Evolutionary conservation across 345 rosid species (phyloP), one percentile per base, ranked within the genome.

Genomic region (Rhizophora mangle): DNA sequence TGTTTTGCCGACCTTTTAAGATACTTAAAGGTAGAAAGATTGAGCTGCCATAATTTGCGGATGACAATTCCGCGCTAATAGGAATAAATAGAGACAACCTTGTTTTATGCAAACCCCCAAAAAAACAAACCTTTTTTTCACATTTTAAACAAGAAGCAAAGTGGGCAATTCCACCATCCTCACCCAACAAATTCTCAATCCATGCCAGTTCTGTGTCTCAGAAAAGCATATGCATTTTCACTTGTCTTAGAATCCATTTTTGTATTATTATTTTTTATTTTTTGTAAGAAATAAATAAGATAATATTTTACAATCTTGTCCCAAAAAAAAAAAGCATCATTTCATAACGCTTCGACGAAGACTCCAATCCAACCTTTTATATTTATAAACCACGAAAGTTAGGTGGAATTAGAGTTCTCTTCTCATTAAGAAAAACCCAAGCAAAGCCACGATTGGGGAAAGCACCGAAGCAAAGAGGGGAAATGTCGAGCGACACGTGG

Each of bases 391-490:
- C 24, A 24, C 24, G 1, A 24, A 24, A 24, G 24, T 24, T 24
- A 24, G 24, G 24, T 24, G 24, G 24, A 24, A 24, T 24, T 24
- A 24, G 24, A 24, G 24, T 24, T n/a, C n/a, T n/a, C n/a, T n/a
- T n/a, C n/a, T n/a, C n/a, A n/a, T n/a, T n/a, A n/a, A n/a, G n/a
- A n/a, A n/a, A n/a, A n/a, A n/a, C n/a, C 77, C 87, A 37, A 72
- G 21, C 72, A 89, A 72, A 26, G 96, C 52, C 20, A 85, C 67
- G 0, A 89, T 53, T n/a, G 0, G 96, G 77, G 86, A 89, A 89
- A 58, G 75, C 88, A 69, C 96, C 88, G 80, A 89, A 92, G 78
- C 85, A 85, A 11, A 64, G 43, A 0, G 94, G 80, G 32, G 87
- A 85, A 22, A 86, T 73, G 61, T 88, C 96, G 0, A 92, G 76